Percentiles rank a stretch among this genome's conserved stretches.
Conservation (phyloP, 73 alveolate genomes). For the Tetrahymena malaccensis region DNA sequence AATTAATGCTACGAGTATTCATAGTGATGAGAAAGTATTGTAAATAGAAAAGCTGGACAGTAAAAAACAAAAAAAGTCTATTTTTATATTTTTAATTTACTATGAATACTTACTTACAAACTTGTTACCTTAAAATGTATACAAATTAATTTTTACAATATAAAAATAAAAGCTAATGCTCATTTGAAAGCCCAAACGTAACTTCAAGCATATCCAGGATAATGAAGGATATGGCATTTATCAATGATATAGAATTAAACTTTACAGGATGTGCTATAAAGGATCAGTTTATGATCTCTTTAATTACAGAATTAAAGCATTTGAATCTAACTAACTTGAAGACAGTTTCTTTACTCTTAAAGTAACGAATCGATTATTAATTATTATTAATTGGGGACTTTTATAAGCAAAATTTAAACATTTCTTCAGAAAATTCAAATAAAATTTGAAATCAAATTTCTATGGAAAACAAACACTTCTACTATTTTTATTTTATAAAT, state of each 20-base stretch:
- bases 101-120: background rate
- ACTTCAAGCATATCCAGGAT: background rate
- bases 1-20: background rate
- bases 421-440: background rate
- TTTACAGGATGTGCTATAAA: background rate
- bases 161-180: background rate
- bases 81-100: background rate
- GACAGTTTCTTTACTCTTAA: background rate
- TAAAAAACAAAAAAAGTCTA: background rate
- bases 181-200: background rate
- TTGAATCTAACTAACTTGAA: background rate
- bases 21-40: background rate
- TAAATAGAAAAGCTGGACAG: background rate
- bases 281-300: background rate
- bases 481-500: background rate
- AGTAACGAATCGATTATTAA: background rate
- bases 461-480: background rate
- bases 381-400: background rate
- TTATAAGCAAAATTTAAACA: background rate
- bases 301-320: background rate
- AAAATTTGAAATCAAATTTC: background rate
- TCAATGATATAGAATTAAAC: background rate
- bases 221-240: background rate
- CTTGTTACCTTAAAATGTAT: background rate
- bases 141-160: background rate